phyloP scores from a whole-genome alignment of 768 basidiomycete genomes.

The Leucocoprinus leucothites region DNA sequence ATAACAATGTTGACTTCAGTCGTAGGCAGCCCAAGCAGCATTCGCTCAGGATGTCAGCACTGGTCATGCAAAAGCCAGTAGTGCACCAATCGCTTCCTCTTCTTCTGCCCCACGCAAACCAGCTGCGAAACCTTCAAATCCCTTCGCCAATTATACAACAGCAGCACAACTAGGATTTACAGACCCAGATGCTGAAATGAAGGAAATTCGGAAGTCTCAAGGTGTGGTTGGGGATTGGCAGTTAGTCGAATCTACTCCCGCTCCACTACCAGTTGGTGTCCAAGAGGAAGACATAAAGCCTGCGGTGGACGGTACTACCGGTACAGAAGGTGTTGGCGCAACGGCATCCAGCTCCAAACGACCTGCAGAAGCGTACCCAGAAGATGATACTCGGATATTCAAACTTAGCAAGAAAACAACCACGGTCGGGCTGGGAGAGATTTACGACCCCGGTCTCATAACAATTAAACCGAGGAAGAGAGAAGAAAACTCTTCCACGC shows the following conservation, averaged over 20 bases:
- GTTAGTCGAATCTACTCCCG: conserved; percentile 39
- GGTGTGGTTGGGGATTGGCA: conserved; percentile 82
- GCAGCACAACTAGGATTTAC: conserved; percentile 77
- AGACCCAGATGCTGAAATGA: conserved; percentile 72
- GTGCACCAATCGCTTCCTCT: conserved; percentile 30
- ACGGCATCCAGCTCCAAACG: conserved; percentile 5
- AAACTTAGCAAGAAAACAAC: conserved; percentile 67
- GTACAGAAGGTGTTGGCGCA: neutral
- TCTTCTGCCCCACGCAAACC: conserved; percentile 38
- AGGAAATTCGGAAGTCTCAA: conserved; percentile 55
- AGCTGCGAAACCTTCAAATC: conserved; percentile 52
- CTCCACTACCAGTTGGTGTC: conserved; percentile 18
- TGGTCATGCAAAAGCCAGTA: conserved; percentile 47
- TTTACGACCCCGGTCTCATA: conserved; percentile 78
- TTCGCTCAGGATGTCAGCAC: conserved; percentile 77
- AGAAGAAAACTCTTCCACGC: conserved; percentile 28
- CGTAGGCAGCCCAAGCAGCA: conserved; percentile 75
- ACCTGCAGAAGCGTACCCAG: conserved; percentile 26
- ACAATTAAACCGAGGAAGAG: conserved; percentile 64
- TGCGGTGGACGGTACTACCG: conserved; percentile 23
- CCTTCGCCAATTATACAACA: conserved; percentile 85
- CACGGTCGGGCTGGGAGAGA: conserved; percentile 63
- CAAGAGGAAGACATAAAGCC: conserved; percentile 31
- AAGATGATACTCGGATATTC: conserved; percentile 58
- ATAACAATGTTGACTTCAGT: conserved; percentile 4